Evolutionary conservation across 148 eudicot genomes (phyloP), one percentile per base, ranked within the genome.

Genomic region (Persicaria maculosa): DNA sequence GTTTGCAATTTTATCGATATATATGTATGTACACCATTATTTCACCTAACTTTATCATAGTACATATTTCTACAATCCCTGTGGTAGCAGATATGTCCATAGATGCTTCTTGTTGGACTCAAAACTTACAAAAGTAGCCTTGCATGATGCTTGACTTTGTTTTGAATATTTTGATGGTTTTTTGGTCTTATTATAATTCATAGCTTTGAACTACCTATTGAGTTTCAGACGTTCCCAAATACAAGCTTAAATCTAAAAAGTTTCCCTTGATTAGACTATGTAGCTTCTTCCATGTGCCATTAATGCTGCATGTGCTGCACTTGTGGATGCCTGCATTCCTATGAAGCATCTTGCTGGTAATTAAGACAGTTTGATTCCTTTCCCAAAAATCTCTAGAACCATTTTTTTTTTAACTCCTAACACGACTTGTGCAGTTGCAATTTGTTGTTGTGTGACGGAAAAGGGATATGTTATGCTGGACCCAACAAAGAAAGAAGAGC

Each of bases 241-340:
- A 62, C 25, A 57, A 9, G 50, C n/a, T 69, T 44, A 9, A 69
- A 15, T 69, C 3, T 44, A 44, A 20, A 43, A 69, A 69, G 5
- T 80, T 69, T 80, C 84, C 85, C 88, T 84, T 90, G 78, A 93
- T 88, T 76, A 11, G 54, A 79, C 77, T n/a, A 76, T 20, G 57
- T 80, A 94, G 98, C 98, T 94, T 78, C 95, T 94, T 68, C 91
- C 97, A 46, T 94, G 97, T 81, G 97, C 98, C 44, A 88, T 94
- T 76, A 92, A 94, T 81, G 98, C 98, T 62, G 88, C 93, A 11
- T 94, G 93, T 86, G 91, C 90, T 78, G 98, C 98, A 12, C 96
- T 94, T 78, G 92, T 91, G 53, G 98, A 91, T 86, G 93, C 98
- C 47, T 91, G 97, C 53, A 86, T 94, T 75, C 92, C 97, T 40